Evolutionary conservation across 208 protist species (phyloP).

Genomic region (Angomonas ambiguus): DNA sequence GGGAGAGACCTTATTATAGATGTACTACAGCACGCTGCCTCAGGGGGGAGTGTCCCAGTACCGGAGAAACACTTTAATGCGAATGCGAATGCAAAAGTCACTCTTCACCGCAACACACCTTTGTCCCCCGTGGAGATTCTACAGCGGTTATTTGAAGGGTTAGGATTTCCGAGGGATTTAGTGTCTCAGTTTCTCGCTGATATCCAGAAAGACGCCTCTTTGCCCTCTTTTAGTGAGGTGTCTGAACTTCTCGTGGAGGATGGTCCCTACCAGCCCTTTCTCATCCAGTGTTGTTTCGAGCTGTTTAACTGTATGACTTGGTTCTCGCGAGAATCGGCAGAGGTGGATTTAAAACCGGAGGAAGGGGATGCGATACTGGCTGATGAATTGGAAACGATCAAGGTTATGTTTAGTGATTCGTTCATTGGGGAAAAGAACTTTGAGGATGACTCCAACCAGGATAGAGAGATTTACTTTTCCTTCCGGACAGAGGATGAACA

Average conservation of each 20-base stretch:
- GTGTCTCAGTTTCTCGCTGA: slow-evolving; percentile 77
- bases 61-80: slow-evolving; percentile 84
- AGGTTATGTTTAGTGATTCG: slow-evolving; percentile 63
- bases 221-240: slow-evolving; percentile 58
- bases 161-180: slow-evolving; percentile 83
- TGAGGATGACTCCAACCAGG: slow-evolving; percentile 45
- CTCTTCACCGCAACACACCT: slow-evolving; percentile 73
- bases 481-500: slow-evolving; percentile 50
- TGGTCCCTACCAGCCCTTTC: slow-evolving; percentile 62
- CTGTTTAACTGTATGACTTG: slow-evolving; percentile 83
- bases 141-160: slow-evolving; percentile 72
- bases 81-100: slow-evolving; percentile 45
- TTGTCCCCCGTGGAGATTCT: slow-evolving; percentile 68
- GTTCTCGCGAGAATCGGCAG: slow-evolving; percentile 48
- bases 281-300: slow-evolving; percentile 78
- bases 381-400: slow-evolving; percentile 64
- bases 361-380: slow-evolving; percentile 56
- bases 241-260: slow-evolving; percentile 57
- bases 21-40: slow-evolving; percentile 84
- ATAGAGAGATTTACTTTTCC: slow-evolving; percentile 62
- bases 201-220: slow-evolving; percentile 27
- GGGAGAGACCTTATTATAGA: slow-evolving; percentile 82
- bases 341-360: slow-evolving; percentile 15
- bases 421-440: slow-evolving; percentile 56
- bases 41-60: slow-evolving; percentile 70